Conservation (phyloP, 1,284 basidiomycete genomes). For the Mycena citricolor region DNA sequence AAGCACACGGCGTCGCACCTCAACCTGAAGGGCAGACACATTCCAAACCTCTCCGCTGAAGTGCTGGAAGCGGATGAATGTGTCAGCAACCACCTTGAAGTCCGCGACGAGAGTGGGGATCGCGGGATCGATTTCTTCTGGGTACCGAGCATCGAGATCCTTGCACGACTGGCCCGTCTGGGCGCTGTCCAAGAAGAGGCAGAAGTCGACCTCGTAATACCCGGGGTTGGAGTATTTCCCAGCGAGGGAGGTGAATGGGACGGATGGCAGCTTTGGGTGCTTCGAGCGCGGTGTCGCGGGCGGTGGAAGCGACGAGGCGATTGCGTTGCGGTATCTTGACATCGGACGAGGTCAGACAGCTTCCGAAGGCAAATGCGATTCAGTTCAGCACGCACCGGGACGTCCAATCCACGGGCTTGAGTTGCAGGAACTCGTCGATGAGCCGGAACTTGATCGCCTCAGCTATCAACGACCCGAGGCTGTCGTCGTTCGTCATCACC, state of each 20-base stretch:
- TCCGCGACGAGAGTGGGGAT: conserved; percentile 18
- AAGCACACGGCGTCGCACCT: conserved; percentile 6
- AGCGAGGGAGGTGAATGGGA: conserved; percentile 7
- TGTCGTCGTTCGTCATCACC: conserved; percentile 27
- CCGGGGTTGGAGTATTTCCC: conserved; percentile 18
- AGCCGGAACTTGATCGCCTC: conserved; percentile 26
- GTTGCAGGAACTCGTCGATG: conserved; percentile 23
- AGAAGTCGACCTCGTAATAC: conserved; percentile 2
- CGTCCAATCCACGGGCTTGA: conserved; percentile 29
- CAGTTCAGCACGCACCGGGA: conserved; percentile 10
- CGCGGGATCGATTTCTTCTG: neutral
- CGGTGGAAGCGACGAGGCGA: neutral
- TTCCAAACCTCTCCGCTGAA: conserved; percentile 18
- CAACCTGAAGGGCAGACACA: conserved; percentile 13
- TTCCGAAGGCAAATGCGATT: no score
- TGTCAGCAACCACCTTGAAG: conserved; percentile 11
- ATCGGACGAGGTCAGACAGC: neutral
- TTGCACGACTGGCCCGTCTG: neutral
- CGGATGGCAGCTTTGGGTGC: conserved; percentile 11
- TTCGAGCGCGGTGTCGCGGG: neutral
- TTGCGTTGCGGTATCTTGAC: neutral
- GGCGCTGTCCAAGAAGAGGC: neutral
- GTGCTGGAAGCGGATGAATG: conserved; percentile 17
- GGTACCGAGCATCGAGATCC: neutral
- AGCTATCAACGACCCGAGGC: conserved; percentile 13